These are phyloP conservation scores for Penicillium arizonense DNA, from an alignment of 495 filamentous ascomycete species.

Conservation along the genomic window DNA sequence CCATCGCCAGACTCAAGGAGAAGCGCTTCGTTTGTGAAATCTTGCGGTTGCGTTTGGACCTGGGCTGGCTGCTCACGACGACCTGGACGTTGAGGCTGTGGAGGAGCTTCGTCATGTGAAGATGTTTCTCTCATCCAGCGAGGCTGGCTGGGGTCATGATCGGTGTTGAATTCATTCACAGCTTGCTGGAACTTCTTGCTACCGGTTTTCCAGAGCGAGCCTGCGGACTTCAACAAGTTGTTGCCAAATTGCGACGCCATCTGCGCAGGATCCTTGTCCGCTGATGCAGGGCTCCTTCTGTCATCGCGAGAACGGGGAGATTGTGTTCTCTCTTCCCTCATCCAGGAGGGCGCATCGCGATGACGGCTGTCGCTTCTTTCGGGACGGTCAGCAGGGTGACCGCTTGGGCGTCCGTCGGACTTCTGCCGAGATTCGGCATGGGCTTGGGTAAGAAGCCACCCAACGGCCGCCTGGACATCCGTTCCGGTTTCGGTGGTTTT, in stretches of 20 bases:
- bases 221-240: slow-evolving; percentile 89
- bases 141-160: slow-evolving; percentile 80
- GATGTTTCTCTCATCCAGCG: slow-evolving; percentile 88
- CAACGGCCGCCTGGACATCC: slow-evolving; percentile 84
- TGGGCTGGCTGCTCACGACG: slow-evolving; percentile 15
- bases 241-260: slow-evolving; percentile 78
- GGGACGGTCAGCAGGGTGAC: slow-evolving; percentile 28
- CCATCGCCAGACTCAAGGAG: slow-evolving; percentile 72
- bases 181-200: slow-evolving; percentile 95
- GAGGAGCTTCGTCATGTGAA: slow-evolving; percentile 25
- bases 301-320: slow-evolving; percentile 42
- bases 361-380: slow-evolving; percentile 41
- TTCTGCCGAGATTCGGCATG: slow-evolving; percentile 71
- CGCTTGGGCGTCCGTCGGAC: slow-evolving; percentile 36
- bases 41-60: slow-evolving; percentile 24
- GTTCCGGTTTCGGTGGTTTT: slow-evolving; percentile 73
- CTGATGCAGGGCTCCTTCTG: slow-evolving; percentile 56
- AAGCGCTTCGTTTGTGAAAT: slow-evolving; percentile 82
- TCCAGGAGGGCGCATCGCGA: slow-evolving; percentile 37
- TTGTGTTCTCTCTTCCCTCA: slow-evolving; percentile 30
- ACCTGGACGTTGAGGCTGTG: slow-evolving; percentile 15
- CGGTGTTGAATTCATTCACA: slow-evolving; percentile 81
- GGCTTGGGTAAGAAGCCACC: slow-evolving; percentile 87
- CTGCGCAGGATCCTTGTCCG: slow-evolving; percentile 76
- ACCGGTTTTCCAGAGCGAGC: slow-evolving; percentile 88